A percentile compares a stretch with the other conserved stretches of the same genome.
Conservation (phyloP, 2,329 filamentous ascomycete species). For the Microcyclospora pomicola region DNA sequence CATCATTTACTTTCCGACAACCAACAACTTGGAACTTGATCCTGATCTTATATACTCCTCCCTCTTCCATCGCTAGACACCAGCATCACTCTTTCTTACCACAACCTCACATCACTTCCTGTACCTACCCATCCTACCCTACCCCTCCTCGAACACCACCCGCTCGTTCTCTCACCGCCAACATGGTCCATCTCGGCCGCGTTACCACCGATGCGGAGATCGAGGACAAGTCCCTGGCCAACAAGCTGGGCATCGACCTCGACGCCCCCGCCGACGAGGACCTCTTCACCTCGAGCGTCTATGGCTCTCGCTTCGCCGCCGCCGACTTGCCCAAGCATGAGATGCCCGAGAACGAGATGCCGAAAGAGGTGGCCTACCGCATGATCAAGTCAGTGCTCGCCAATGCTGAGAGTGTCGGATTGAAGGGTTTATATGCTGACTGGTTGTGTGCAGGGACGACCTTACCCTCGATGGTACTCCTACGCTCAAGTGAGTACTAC, state of each 20-base stretch:
- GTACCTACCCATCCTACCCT: not conserved
- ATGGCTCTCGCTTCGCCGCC: slow-evolving; percentile 71
- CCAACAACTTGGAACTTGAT: too few relatives aligned
- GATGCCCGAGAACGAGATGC: slow-evolving; percentile 88
- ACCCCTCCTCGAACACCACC: not conserved
- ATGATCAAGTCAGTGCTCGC: slow-evolving; percentile 56
- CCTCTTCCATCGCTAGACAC: too few relatives aligned
- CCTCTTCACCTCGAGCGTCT: slow-evolving; percentile 64
- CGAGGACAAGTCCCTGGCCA: slow-evolving; percentile 26
- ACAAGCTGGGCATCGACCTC: slow-evolving; percentile 35
- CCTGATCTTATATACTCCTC: too few relatives aligned
- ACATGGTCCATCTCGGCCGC: slow-evolving; percentile 23
- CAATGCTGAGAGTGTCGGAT: not conserved
- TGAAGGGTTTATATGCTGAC: slow-evolving; percentile 1
- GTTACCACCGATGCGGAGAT: slow-evolving; percentile 20
- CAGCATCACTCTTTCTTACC: not conserved
- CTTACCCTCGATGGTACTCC: slow-evolving; percentile 83
- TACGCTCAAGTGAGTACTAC: slow-evolving; percentile 54
- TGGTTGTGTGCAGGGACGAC: slow-evolving; percentile 45
- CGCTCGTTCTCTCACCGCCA: slow-evolving; percentile 6
- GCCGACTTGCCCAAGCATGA: slow-evolving; percentile 67
- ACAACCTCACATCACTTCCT: not conserved
- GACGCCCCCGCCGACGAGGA: slow-evolving; percentile 32
- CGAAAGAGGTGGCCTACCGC: slow-evolving; percentile 79
- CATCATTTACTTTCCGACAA: too few relatives aligned